Base-by-base conservation (phyloP, 148 eudicot genomes). In the Dianthus caryophyllus region DNA sequence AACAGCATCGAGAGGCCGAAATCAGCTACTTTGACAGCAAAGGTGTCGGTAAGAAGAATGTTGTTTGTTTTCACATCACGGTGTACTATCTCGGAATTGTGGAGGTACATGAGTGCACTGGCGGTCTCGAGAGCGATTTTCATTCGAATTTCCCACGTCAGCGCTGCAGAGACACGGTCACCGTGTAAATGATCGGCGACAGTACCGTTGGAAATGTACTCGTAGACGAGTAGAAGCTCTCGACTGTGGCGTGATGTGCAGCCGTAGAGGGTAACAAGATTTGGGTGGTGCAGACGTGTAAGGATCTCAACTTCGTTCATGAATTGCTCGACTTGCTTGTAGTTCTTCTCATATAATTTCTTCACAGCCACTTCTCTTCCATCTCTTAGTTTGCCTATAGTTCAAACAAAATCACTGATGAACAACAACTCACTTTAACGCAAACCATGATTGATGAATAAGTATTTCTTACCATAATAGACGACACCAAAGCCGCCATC, bases 11-110 rank as follows among this genome's bases (percentile, higher is more conserved):
- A 60, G 26, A 60, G 46, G 25, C 64, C 64, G 9, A 60, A 60
- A 60, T 60, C 64, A 7, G 64, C 64, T 36, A 60, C 64, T 33
- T 60, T 60, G 46, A 60, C 64, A 0, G 25, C 18, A 16, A 60
- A 60, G 25, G n/a, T 33, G 14, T 60, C 46, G 2, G 46, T 36
- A 12, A 60, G 22, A 26, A 60, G 64, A 9, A 60, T 60, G 46
- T 60, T 60, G 64, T 60, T 60, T n/a, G 64, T 60, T 60, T 60
- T 60, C 18, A 60, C 64, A 60, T 60, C 64, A 36, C 64, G 64
- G 64, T 60, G 64, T 60, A 60, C 36, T 33, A 60, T 60, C 24
- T 60, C 64, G 10, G 64, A 60, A 17, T 16, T 31, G 46, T 60
- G 64, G 14, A 60, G 44, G 64, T 60, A 60, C 36, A 46, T n/a